A percentile compares a stretch with the other conserved stretches of the same genome.
phyloP scores from a whole-genome alignment of 2,329 filamentous ascomycete species.

The Purpureocillium lavendulum region DNA sequence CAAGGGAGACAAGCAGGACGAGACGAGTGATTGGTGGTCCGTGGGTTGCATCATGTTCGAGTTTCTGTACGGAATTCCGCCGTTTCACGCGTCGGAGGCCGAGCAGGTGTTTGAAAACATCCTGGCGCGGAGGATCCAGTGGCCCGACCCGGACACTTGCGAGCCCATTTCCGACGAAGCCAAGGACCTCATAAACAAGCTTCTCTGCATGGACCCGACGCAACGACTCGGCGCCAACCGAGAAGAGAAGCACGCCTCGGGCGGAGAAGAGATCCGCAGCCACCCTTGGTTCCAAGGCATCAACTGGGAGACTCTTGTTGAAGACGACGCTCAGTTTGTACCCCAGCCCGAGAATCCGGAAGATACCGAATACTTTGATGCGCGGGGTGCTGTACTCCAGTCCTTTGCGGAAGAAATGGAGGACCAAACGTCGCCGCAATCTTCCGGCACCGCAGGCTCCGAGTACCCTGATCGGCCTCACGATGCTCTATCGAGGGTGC shows the following conservation, averaged over 20 bases:
- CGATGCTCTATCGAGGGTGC: conserved; percentile 83
- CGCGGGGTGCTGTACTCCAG: conserved; percentile 82
- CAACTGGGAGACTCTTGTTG: conserved; percentile 84
- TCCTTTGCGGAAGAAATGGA: conserved; percentile 92
- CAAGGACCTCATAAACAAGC: conserved; percentile 86
- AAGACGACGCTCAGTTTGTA: conserved; percentile 93
- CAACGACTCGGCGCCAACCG: conserved; percentile 79
- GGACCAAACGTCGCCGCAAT: conserved; percentile 72
- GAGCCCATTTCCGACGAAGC: conserved; percentile 72
- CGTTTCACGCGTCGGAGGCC: conserved; percentile 83
- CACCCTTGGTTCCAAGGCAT: conserved; percentile 84
- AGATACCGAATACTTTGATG: conserved; percentile 96
- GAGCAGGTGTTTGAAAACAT: conserved; percentile 98
- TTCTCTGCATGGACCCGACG: conserved; percentile 77
- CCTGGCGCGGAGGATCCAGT: conserved; percentile 77
- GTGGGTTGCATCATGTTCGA: conserved; percentile 98
- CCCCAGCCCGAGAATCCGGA: conserved; percentile 89
- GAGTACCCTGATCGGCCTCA: conserved; percentile 87
- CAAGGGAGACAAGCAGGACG: conserved; percentile 88
- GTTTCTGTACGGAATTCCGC: conserved; percentile 86
- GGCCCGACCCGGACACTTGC: conserved; percentile 77
- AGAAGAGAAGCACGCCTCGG: conserved; percentile 72
- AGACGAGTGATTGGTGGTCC: conserved; percentile 99
- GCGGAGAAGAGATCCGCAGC: conserved; percentile 82
- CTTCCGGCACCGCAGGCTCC: conserved; percentile 51